These are phyloP conservation scores for Hortiboletus flavorubellus DNA, from an alignment of 768 basidiomycete species.

Conservation along the genomic window DNA sequence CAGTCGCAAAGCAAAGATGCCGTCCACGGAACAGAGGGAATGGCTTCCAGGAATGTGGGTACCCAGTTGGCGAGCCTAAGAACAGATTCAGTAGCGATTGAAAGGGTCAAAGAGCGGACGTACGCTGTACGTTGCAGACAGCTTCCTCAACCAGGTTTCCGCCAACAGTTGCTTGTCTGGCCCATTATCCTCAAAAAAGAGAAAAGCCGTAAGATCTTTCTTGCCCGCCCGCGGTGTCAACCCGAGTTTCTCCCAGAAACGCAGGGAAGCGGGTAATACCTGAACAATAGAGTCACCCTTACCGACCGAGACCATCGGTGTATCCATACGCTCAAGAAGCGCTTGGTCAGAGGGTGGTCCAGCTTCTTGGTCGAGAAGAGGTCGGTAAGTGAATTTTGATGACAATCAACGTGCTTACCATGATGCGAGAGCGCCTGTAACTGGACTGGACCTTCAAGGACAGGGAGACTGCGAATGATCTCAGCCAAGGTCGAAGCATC, in stretches of 20 bases:
- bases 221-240: constrained; percentile 64
- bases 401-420: constrained; percentile 22
- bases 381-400: background rate
- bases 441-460: constrained; percentile 40
- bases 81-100: constrained; percentile 8
- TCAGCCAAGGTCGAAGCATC: constrained; percentile 51
- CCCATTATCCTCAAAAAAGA: constrained; percentile 62
- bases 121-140: constrained; percentile 59
- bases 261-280: constrained; percentile 62
- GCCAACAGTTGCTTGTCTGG: constrained; percentile 45
- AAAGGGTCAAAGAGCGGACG: constrained; percentile 21
- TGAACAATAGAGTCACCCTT: constrained; percentile 71
- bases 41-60: constrained; percentile 51
- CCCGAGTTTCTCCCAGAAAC: constrained; percentile 86
- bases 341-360: constrained; percentile 1
- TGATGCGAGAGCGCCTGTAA: constrained; percentile 43
- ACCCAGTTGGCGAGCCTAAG: constrained; percentile 62
- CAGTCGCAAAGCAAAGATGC: constrained; percentile 60
- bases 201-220: constrained; percentile 68
- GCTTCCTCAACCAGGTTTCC: constrained; percentile 55
- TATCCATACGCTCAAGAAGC: constrained; percentile 36
- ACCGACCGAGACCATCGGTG: constrained; percentile 61
- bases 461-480: constrained; percentile 31
- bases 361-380: background rate
- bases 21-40: constrained; percentile 44